Evolutionary conservation across 2,329 filamentous ascomycete genomes (phyloP).

Genomic region (Neopestalotiopsis clavispora): DNA sequence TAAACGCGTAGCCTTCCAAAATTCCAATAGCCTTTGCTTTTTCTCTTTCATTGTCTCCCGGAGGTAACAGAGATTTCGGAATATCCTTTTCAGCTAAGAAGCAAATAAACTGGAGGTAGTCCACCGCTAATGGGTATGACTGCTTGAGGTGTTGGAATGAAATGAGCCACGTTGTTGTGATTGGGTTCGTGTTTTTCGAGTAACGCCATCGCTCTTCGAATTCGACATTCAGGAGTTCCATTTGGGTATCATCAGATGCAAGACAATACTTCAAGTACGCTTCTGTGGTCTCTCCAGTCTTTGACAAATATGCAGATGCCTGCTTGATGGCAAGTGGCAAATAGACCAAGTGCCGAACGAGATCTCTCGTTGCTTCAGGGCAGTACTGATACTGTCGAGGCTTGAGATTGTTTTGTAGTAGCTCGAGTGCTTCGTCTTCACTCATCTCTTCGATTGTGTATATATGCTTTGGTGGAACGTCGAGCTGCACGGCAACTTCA

Average conservation of each 20-base stretch:
- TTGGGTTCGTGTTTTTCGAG: constrained; percentile 28
- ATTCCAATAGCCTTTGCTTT: constrained; percentile 18
- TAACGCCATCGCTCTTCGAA: constrained; percentile 38
- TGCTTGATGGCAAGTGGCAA: neutral
- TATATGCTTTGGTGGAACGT: constrained; percentile 2
- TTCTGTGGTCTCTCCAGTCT: constrained; percentile 26
- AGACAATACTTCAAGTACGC: constrained; percentile 32
- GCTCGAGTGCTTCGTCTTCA: neutral
- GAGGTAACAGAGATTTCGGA: constrained; percentile 10
- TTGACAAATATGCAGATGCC: constrained; percentile 31
- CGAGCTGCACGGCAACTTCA: constrained; percentile 17
- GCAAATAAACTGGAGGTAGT: constrained; percentile 35
- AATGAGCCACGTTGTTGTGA: constrained; percentile 40
- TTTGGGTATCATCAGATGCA: constrained; percentile 25
- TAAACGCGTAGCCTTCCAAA: constrained; percentile 31
- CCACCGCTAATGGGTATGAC: constrained; percentile 29
- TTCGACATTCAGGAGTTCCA: constrained; percentile 32
- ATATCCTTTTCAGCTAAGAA: constrained; percentile 27
- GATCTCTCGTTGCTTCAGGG: constrained; percentile 13
- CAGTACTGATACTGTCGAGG: constrained; percentile 9
- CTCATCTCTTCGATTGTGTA: constrained; percentile 18
- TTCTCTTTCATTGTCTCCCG: constrained; percentile 1
- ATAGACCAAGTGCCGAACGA: constrained; percentile 36
- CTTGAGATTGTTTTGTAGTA: constrained; percentile 6
- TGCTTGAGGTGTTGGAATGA: constrained; percentile 37